Evolutionary conservation across 2,329 filamentous ascomycete genomes (phyloP).

Genomic region (Aspergillus texensis): DNA sequence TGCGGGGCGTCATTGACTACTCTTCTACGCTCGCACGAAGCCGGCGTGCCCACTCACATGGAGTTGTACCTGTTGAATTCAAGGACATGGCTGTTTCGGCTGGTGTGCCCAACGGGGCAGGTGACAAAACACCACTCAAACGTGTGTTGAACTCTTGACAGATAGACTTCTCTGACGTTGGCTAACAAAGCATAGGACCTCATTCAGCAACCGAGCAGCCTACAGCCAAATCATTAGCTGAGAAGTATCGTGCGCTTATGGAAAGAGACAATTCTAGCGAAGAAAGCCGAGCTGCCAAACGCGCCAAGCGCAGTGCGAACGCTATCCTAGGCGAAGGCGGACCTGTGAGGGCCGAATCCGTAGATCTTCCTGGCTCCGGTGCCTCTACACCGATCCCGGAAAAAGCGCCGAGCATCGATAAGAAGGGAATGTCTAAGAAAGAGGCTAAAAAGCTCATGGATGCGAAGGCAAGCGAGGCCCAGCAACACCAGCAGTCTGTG

Average conservation of each 20-base stretch:
- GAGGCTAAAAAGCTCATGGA: conserved; percentile 78
- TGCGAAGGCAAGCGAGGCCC: conserved; percentile 72
- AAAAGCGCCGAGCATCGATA: conserved; percentile 61
- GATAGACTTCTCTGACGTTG: conserved; percentile 7
- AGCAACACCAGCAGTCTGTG: conserved; percentile 80
- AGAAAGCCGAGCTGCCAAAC: conserved; percentile 69
- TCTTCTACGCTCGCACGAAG: conserved; percentile 70
- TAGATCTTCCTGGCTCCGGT: conserved; percentile 64
- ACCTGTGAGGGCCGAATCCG: conserved; percentile 56
- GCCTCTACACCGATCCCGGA: conserved; percentile 51
- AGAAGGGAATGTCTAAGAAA: conserved; percentile 81
- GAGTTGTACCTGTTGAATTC: conserved; percentile 76
- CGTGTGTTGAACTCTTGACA: conserved; percentile 33
- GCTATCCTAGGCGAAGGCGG: conserved; percentile 57
- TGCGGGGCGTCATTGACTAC: conserved; percentile 77
- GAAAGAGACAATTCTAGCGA: conserved; percentile 71
- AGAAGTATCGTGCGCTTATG: conserved; percentile 63
- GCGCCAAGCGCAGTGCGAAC: conserved; percentile 62
- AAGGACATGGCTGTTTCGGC: conserved; percentile 62
- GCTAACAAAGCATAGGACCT: conserved; percentile 34
- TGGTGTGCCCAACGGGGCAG: conserved; percentile 36
- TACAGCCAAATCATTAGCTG: conserved; percentile 48
- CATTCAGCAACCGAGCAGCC: conserved; percentile 43
- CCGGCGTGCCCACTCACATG: conserved; percentile 77
- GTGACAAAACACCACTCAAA: conserved; percentile 37